Conservation (phyloP, 2,329 filamentous ascomycete species). For the Venturia asperata region DNA sequence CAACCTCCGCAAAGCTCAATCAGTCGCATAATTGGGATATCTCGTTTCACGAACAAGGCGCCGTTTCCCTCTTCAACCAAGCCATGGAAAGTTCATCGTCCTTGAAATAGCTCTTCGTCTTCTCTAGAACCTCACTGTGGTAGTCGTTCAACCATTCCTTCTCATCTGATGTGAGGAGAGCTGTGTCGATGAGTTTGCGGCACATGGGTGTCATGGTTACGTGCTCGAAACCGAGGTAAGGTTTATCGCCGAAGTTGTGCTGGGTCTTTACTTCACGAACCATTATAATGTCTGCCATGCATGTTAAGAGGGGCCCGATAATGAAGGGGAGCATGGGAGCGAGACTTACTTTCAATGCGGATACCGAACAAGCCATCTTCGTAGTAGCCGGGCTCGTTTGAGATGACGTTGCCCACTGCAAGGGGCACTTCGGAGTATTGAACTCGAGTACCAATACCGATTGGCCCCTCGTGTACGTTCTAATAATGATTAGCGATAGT, state of each 20-base stretch:
- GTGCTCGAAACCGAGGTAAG: slow-evolving; percentile 91
- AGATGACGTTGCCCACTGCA: slow-evolving; percentile 87
- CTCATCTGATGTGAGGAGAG: slow-evolving; percentile 64
- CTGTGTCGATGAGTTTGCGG: slow-evolving; percentile 72
- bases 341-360: slow-evolving; percentile 68
- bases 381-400: slow-evolving; percentile 94
- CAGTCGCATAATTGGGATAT: not conserved
- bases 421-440: slow-evolving; percentile 88
- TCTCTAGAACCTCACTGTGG: slow-evolving; percentile 71
- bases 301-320: slow-evolving; percentile 12
- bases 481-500: slow-evolving; percentile 23
- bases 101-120: slow-evolving; percentile 71
- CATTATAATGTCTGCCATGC: slow-evolving; percentile 64
- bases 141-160: slow-evolving; percentile 83
- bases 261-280: slow-evolving; percentile 82
- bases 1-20: not conserved
- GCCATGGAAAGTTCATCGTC: slow-evolving; percentile 62
- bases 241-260: slow-evolving; percentile 85
- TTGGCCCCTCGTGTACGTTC: slow-evolving; percentile 95
- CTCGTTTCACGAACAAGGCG: slow-evolving; percentile 34
- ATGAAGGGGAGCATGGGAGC: slow-evolving; percentile 17
- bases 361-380: slow-evolving; percentile 93
- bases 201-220: slow-evolving; percentile 97
- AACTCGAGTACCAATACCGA: slow-evolving; percentile 87
- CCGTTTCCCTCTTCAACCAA: slow-evolving; percentile 87